Percentiles rank a stretch among this genome's conserved stretches.
phyloP scores from a whole-genome alignment of 2,329 filamentous ascomycete species.

The Arthroderma uncinatum region DNA sequence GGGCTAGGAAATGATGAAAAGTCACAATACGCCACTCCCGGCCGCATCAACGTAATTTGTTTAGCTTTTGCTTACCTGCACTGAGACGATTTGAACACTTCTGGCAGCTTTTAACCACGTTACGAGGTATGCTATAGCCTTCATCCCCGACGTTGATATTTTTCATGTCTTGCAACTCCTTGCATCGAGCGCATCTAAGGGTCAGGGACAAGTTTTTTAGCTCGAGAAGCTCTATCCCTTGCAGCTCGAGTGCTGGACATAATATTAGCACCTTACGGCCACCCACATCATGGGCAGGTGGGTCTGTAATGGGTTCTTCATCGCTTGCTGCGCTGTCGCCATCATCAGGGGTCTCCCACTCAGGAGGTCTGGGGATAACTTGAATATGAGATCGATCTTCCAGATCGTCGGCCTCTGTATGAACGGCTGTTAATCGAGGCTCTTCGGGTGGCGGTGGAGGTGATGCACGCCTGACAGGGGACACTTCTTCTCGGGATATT shows the following conservation, averaged over 20 bases:
- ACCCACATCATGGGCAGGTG: slow-evolving; percentile 30
- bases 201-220: slow-evolving; percentile 55
- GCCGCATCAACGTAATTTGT: neutral
- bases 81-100: slow-evolving; percentile 44
- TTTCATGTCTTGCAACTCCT: slow-evolving; percentile 57
- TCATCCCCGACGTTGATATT: slow-evolving; percentile 48
- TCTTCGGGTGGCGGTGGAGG: slow-evolving; percentile 8
- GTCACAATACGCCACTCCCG: neutral
- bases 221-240: slow-evolving; percentile 66
- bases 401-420: slow-evolving; percentile 10
- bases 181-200: slow-evolving; percentile 70
- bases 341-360: slow-evolving; percentile 49
- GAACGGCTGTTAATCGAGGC: neutral
- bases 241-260: slow-evolving; percentile 65
- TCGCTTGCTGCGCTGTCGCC: slow-evolving; percentile 35
- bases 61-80: slow-evolving; percentile 28
- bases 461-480: neutral
- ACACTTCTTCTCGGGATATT: neutral
- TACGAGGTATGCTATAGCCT: slow-evolving; percentile 28
- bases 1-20: neutral
- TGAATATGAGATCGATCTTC: slow-evolving; percentile 50
- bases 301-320: slow-evolving; percentile 26
- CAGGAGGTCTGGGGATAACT: slow-evolving; percentile 62
- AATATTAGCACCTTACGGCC: slow-evolving; percentile 67
- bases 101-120: slow-evolving; percentile 41